Evolutionary conservation across 495 filamentous ascomycete genomes (phyloP), one percentile per base, ranked within the genome.

Genomic region (Penicillium taxi): DNA sequence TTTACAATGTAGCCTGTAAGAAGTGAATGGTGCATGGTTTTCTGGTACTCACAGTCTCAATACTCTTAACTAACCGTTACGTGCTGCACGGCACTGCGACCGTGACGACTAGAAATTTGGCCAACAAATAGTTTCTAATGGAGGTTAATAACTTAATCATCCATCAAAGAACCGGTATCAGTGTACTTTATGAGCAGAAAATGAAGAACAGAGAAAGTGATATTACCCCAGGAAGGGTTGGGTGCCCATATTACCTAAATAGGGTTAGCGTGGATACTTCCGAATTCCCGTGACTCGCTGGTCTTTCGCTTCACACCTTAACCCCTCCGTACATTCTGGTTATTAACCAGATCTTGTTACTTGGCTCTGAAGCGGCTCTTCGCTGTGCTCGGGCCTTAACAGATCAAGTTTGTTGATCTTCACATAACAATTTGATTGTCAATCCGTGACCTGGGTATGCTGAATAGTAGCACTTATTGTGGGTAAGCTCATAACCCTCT

Each of bases 251-350:
- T 21, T 45, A 39, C 14, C 50, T 46, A 4, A 44, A 52, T 43
- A 9, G 4, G 48, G 37, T 30, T 53, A 53, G 50, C 44, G 47
- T 28, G 8, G 27, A 7, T 8, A 27, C 24, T 42, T 45, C 48
- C 42, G 49, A 52, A 52, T 44, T 52, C 52, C 52, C 52, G 52
- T 52, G 52, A 55, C 52, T 49, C 39, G 41, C 45, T 48, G 37
- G 39, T 44, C 45, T 46, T 55, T 55, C 52, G 42, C 44, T 55
- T 48, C 52, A 45, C 42, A 43, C 47, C 47, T 52, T 32, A 43
- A 55, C 52, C 52, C 52, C 52, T 55, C 52, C 47, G 47, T 34
- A 48, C 37, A 20, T 42, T 16, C n/a, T 35, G 19, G 9, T 31
- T 19, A 38, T 37, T 37, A 28, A 20, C 28, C 26, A 32, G 30